These are phyloP conservation scores for Thraustotheca clavata DNA, from an alignment of 352 stramenopile genomes.

Conservation along the genomic window DNA sequence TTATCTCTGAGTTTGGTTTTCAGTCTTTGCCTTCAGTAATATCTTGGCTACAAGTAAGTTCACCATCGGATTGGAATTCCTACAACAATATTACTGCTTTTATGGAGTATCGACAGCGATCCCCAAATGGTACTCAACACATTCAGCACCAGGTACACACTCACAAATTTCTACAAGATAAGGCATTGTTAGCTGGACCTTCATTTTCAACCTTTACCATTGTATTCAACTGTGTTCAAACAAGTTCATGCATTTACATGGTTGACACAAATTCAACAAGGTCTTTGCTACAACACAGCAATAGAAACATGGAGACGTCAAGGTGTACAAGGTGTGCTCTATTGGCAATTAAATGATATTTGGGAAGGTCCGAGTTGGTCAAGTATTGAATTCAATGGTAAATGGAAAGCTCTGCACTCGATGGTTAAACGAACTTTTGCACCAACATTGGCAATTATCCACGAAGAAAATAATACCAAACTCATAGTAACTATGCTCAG, in stretches of 20 bases:
- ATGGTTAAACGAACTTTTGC: conserved; percentile 58
- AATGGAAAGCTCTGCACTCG: conserved; percentile 79
- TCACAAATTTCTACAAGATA: too few relatives aligned
- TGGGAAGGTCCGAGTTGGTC: conserved; percentile 84
- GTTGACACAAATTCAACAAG: conserved; percentile 70
- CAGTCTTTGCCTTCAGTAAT: conserved; percentile 61
- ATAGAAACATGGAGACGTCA: conserved; percentile 55
- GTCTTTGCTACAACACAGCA: conserved; percentile 66
- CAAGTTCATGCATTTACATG: conserved; percentile 59
- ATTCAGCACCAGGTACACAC: conserved; percentile 71
- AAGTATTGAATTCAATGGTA: conserved; percentile 68
- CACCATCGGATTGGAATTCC: conserved; percentile 42
- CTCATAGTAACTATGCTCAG: conserved; percentile 26
- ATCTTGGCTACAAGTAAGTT: conserved; percentile 43
- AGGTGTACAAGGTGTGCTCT: conserved; percentile 73
- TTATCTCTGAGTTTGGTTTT: conserved; percentile 85
- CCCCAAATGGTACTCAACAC: conserved; percentile 63
- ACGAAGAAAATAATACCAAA: neutral
- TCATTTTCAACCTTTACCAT: conserved; percentile 47
- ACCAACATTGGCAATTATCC: conserved; percentile 20
- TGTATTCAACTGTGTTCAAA: conserved; percentile 21
- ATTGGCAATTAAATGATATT: conserved; percentile 86
- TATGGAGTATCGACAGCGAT: conserved; percentile 71
- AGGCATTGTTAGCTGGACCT: too few relatives aligned
- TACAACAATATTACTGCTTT: conserved; percentile 43